phyloP scores from a whole-genome alignment of 2,329 filamentous ascomycete genomes.

The Metarhizium brunneum region DNA sequence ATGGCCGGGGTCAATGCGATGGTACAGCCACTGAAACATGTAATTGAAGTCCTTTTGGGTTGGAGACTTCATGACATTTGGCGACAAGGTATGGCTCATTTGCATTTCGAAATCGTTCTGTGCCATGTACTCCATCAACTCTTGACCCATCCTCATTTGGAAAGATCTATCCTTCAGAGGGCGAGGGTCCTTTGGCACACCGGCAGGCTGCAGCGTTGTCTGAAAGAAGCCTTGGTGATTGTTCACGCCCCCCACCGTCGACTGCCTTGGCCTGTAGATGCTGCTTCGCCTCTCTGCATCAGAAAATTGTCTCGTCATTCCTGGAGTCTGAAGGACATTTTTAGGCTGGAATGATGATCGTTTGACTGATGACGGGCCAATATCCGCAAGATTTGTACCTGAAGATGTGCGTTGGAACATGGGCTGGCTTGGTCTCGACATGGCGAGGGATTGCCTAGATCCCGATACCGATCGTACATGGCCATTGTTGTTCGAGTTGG shows the following conservation, averaged over 20 bases:
- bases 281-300: constrained; percentile 67
- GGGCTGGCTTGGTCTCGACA: constrained; percentile 75
- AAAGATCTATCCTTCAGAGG: constrained; percentile 74
- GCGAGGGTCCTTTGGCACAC: constrained; percentile 77
- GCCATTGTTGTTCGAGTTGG: constrained; percentile 61
- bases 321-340: constrained; percentile 40
- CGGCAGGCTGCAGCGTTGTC: constrained; percentile 70
- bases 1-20: constrained; percentile 88
- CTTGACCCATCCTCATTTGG: constrained; percentile 74
- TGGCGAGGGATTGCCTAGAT: constrained; percentile 76
- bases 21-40: constrained; percentile 98
- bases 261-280: constrained; percentile 64
- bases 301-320: constrained; percentile 36
- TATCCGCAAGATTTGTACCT: constrained; percentile 68
- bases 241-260: constrained; percentile 54
- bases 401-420: constrained; percentile 80
- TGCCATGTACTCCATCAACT: constrained; percentile 83
- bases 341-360: constrained; percentile 76
- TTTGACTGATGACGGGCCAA: constrained; percentile 75
- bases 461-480: constrained; percentile 78
- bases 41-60: constrained; percentile 97
- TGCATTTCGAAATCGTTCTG: constrained; percentile 96
- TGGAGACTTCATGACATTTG: constrained; percentile 84
- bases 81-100: constrained; percentile 88
- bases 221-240: constrained; percentile 89